A percentile compares a stretch with the other conserved stretches of the same genome.
phyloP scores from a whole-genome alignment of 2,329 filamentous ascomycete genomes.

The Lachnellula cervina region DNA sequence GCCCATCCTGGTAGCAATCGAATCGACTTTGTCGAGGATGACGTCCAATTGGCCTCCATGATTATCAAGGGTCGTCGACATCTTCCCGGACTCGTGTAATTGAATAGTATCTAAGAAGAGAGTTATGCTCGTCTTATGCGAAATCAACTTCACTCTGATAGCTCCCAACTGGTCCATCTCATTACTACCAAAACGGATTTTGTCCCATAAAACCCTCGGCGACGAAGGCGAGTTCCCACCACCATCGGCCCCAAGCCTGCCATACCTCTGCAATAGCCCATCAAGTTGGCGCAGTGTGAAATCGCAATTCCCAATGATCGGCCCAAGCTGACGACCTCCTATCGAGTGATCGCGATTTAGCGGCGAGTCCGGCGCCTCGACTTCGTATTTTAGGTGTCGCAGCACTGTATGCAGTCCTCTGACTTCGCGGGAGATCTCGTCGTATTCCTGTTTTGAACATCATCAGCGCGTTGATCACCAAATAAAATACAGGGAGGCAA shows the following conservation, averaged over 20 bases:
- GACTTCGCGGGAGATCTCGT: slow-evolving; percentile 45
- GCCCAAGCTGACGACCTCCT: slow-evolving; percentile 46
- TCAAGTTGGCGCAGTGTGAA: slow-evolving; percentile 52
- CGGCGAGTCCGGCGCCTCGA: slow-evolving; percentile 51
- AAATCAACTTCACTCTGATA: slow-evolving; percentile 40
- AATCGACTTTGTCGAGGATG: slow-evolving; percentile 58
- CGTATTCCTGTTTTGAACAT: slow-evolving; percentile 35
- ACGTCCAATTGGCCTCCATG: slow-evolving; percentile 39
- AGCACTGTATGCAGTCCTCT: slow-evolving; percentile 51
- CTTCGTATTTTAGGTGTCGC: slow-evolving; percentile 54
- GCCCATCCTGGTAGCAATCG: slow-evolving; percentile 49
- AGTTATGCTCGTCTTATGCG: slow-evolving; percentile 49
- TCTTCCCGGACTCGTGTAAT: slow-evolving; percentile 42
- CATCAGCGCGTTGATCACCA: not conserved
- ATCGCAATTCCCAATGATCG: slow-evolving; percentile 51
- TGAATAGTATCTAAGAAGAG: slow-evolving; percentile 55
- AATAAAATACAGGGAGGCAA: not conserved
- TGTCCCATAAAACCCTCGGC: slow-evolving; percentile 23
- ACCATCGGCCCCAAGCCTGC: slow-evolving; percentile 22
- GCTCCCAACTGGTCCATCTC: slow-evolving; percentile 30
- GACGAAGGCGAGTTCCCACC: slow-evolving; percentile 13
- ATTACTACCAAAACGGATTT: slow-evolving; percentile 26
- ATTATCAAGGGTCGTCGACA: slow-evolving; percentile 27
- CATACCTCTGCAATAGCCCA: slow-evolving; percentile 46
- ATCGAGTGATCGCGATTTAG: slow-evolving; percentile 43